Evolutionary conservation across 2,329 filamentous ascomycete species (phyloP), one percentile per base, ranked within the genome.

Genomic region (Paraphaeosphaeria sporulosa): DNA sequence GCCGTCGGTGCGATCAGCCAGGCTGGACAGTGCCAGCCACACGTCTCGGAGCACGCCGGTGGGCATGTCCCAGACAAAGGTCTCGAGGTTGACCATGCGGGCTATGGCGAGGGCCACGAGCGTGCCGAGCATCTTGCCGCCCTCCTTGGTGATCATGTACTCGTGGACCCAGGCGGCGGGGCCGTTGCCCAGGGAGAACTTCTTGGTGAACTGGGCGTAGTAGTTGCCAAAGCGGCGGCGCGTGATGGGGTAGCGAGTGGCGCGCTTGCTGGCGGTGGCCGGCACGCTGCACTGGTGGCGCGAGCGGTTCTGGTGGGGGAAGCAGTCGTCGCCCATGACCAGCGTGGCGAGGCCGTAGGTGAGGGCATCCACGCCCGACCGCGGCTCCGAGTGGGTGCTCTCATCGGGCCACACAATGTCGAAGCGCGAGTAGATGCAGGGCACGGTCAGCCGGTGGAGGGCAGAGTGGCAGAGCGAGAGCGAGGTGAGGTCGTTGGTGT

Each of bases 61-160:
- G 0, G 92, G 92, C 92, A 95, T 94, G 71, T 96, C 92, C 92
- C 92, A 95, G 3, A 92, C 84, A 71, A 95, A 95, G 0, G 88
- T 89, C 77, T 95, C 92, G 42, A 96, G 83, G 70, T 92, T 92
- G 54, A 87, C 82, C 92, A 95, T 95, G 63, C 90, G 89, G 46
- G 89, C 88, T n/a, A 95, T 84, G 13, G 91, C 90, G 64, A 94
- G 80, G 10, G 91, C 90, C 13, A 93, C 91, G 52, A 95, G 80
- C 1, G 91, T 94, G 5, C 91, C 91, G n/a, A 95, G 83, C 91
- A 95, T 93, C 79, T 94, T 95, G 3, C 92, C 92, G 58, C 89
- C 89, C 73, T 94, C 91, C 77, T 93, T 94, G 2, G 86, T 89
- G 68, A 94, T 91, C 63, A 91, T 86, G 78, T 95, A 94, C 71